Percentiles rank a stretch among this genome's conserved stretches.
phyloP scores from a whole-genome alignment of 2,329 filamentous ascomycete genomes.

The Epichloe amarillans region DNA sequence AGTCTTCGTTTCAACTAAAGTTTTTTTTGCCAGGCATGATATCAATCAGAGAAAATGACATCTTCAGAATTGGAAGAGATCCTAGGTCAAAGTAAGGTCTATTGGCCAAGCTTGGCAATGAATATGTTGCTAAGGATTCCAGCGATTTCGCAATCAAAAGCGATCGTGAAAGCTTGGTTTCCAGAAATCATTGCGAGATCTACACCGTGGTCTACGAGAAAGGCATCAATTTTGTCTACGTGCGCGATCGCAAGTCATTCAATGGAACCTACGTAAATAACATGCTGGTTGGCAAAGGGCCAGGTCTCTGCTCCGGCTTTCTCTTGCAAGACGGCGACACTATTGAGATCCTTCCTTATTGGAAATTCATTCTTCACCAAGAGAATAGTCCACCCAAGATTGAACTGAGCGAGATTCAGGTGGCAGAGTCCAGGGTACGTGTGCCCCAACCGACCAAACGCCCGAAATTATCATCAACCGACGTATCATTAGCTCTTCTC shows the following conservation, averaged over 20 bases:
- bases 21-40: conserved; percentile 11
- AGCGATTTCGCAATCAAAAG: conserved; percentile 24
- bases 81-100: conserved; percentile 19
- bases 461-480: not conserved
- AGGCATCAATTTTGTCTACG: conserved; percentile 33
- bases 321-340: conserved; percentile 38
- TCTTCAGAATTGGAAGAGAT: conserved; percentile 24
- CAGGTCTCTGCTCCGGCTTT: conserved; percentile 26
- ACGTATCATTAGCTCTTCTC: conserved; percentile 15
- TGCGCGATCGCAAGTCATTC: conserved; percentile 40
- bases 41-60: conserved; percentile 17
- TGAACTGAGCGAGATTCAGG: conserved; percentile 17
- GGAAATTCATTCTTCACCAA: conserved; percentile 24
- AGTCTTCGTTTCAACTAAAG: not conserved
- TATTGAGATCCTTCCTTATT: conserved; percentile 28
- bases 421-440: conserved; percentile 20
- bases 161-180: conserved; percentile 27
- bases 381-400: conserved; percentile 9
- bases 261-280: conserved; percentile 42
- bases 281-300: conserved; percentile 26
- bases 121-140: conserved; percentile 11
- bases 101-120: not conserved
- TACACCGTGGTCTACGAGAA: conserved; percentile 40
- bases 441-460: not conserved
- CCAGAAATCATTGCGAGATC: conserved; percentile 40